These are phyloP conservation scores for Staphylotrichum tortipilum DNA, from an alignment of 495 filamentous ascomycete genomes.

Conservation along the genomic window DNA sequence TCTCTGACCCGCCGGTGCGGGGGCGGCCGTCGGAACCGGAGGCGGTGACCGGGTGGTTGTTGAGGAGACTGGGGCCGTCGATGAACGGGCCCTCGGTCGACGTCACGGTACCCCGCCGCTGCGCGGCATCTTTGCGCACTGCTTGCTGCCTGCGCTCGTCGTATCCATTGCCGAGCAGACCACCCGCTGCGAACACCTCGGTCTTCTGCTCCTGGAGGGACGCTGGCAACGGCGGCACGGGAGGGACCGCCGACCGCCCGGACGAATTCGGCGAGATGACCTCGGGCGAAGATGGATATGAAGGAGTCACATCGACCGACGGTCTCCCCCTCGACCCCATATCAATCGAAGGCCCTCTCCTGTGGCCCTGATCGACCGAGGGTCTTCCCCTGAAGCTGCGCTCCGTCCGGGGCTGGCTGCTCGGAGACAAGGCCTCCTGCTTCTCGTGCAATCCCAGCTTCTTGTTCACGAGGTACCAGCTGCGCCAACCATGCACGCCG, in stretches of 20 bases:
- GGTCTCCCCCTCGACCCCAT: conserved; percentile 9
- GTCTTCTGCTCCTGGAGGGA: conserved; percentile 1
- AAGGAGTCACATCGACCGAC: conserved; percentile 34
- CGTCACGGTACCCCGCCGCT: not conserved
- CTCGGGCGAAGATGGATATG: conserved; percentile 16
- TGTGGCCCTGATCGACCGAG: not conserved
- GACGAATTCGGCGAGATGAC: conserved; percentile 20
- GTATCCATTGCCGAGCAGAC: conserved; percentile 37
- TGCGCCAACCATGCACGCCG: conserved; percentile 70
- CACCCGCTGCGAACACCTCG: conserved; percentile 27
- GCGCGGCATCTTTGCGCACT: conserved; percentile 12
- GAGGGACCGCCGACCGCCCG: conserved; percentile 14
- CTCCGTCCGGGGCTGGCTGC: not conserved
- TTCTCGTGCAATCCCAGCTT: conserved; percentile 14
- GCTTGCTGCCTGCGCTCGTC: conserved; percentile 33
- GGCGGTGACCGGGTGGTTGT: conserved; percentile 13
- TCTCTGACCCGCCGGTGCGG: not conserved
- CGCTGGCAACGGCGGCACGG: not conserved
- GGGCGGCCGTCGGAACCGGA: not conserved
- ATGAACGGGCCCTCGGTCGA: conserved; percentile 31
- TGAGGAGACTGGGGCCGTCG: conserved; percentile 44
- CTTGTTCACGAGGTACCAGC: conserved; percentile 72
- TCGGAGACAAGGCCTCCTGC: not conserved
- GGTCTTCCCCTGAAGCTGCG: not conserved
- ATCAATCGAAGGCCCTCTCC: conserved; percentile 26